Conservation (phyloP, 805 yeast genomes). For the Ogataea trehaloabstinens region DNA sequence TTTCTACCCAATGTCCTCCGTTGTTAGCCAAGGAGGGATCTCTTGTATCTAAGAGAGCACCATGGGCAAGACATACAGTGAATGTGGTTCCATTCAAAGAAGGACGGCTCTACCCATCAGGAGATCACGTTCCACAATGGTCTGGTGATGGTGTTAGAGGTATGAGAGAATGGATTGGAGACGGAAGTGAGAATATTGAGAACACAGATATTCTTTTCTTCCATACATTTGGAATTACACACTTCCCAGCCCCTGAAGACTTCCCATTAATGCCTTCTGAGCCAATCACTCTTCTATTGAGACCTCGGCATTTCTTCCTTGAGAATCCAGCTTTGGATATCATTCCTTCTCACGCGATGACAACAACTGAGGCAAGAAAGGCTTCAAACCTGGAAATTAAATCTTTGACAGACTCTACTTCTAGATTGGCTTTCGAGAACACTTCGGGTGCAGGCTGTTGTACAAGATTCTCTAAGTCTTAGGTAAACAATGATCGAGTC, state of each 20-base stretch:
- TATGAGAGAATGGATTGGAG: conserved; percentile 67
- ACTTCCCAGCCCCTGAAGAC: conserved; percentile 87
- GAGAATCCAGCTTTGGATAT: conserved; percentile 79
- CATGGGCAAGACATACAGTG: conserved; percentile 69
- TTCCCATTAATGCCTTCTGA: conserved; percentile 90
- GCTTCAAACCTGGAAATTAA: conserved; percentile 38
- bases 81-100: conserved; percentile 72
- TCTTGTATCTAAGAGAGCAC: conserved; percentile 75
- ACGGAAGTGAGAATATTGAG: conserved; percentile 55
- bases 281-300: conserved; percentile 67
- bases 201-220: conserved; percentile 71
- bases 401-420: conserved; percentile 44
- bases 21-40: conserved; percentile 73
- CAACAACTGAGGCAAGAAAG: conserved; percentile 43
- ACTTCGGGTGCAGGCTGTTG: conserved; percentile 32
- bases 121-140: conserved; percentile 74
- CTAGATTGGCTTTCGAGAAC: conserved; percentile 49
- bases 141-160: conserved; percentile 67
- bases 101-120: conserved; percentile 76
- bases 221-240: conserved; percentile 84
- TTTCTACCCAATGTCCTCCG: conserved; percentile 71
- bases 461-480: conserved; percentile 25
- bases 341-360: conserved; percentile 58
- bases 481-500: neutral
- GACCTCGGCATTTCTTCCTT: conserved; percentile 77